phyloP scores from a whole-genome alignment of 495 filamentous ascomycete genomes.

The Aspergillus coremiiformis region DNA sequence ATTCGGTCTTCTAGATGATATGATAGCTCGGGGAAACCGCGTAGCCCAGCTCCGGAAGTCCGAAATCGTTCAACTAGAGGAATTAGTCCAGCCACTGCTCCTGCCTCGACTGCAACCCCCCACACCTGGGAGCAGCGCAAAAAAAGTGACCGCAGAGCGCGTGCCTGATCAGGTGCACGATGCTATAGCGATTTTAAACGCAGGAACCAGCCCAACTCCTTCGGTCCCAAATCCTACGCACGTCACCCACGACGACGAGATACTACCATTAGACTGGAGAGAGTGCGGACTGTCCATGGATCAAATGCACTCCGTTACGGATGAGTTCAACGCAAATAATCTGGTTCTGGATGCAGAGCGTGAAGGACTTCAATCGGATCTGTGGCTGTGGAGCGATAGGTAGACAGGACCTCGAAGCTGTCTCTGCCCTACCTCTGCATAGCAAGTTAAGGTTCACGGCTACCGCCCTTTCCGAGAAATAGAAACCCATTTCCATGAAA shows the following conservation, averaged over 20 bases:
- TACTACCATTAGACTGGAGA: constrained; percentile 15
- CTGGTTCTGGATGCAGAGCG: constrained; percentile 11
- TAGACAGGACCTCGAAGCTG: too few species aligned
- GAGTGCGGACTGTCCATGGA: constrained; percentile 16
- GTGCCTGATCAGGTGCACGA: background rate
- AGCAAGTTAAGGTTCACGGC: too few species aligned
- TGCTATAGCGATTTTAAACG: background rate
- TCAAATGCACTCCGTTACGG: constrained; percentile 16
- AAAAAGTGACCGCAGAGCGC: background rate
- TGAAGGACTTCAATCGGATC: constrained; percentile 11
- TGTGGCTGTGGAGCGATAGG: constrained; percentile 19
- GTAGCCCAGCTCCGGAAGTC: constrained; percentile 25
- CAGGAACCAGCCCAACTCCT: background rate
- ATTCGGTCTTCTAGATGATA: constrained; percentile 22
- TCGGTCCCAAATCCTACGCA: background rate
- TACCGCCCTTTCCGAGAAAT: too few species aligned
- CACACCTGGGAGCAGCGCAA: background rate
- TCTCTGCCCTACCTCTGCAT: background rate
- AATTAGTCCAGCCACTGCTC: constrained; percentile 13
- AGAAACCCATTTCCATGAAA: too few species aligned
- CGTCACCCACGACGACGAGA: constrained; percentile 7
- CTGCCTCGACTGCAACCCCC: background rate
- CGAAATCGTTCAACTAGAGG: constrained; percentile 23
- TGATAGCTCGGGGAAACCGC: constrained; percentile 23
- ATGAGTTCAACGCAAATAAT: constrained; percentile 15